Evolutionary conservation across 495 filamentous ascomycete genomes (phyloP).

Genomic region (Cairneyella variabilis): DNA sequence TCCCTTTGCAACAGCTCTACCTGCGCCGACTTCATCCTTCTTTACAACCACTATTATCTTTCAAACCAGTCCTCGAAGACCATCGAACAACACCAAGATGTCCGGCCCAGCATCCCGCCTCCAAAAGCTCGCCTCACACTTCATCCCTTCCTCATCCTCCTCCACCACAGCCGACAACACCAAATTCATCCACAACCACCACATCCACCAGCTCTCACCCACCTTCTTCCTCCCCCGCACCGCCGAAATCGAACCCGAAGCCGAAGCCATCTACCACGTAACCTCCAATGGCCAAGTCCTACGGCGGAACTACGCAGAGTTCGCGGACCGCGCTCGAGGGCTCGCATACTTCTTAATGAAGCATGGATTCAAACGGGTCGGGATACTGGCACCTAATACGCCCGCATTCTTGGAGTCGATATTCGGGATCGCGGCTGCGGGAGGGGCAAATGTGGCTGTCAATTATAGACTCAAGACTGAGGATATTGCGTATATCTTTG

Average conservation of each 20-base stretch:
- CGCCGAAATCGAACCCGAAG: slow-evolving; percentile 84
- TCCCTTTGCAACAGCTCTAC: no score
- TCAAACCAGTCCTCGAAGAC: no score
- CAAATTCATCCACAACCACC: slow-evolving; percentile 26
- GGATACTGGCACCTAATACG: slow-evolving; percentile 86
- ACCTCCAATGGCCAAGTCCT: slow-evolving; percentile 72
- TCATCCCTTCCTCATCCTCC: slow-evolving; percentile 41
- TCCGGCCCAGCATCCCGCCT: slow-evolving; percentile 40
- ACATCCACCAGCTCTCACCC: slow-evolving; percentile 80
- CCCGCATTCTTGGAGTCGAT: slow-evolving; percentile 89
- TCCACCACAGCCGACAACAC: slow-evolving; percentile 30
- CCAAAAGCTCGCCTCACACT: slow-evolving; percentile 57
- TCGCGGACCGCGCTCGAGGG: slow-evolving; percentile 79
- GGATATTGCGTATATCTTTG: slow-evolving; percentile 88
- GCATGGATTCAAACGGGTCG: slow-evolving; percentile 63
- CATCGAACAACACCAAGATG: no score
- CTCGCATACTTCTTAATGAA: slow-evolving; percentile 82
- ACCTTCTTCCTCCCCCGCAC: slow-evolving; percentile 88
- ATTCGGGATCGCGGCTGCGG: slow-evolving; percentile 84
- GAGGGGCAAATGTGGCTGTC: slow-evolving; percentile 75
- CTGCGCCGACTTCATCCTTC: no score
- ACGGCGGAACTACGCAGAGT: slow-evolving; percentile 70
- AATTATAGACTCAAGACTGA: slow-evolving; percentile 87
- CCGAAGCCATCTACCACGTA: slow-evolving; percentile 81
- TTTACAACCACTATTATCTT: no score